Conservation (phyloP, 2,329 filamentous ascomycete genomes). For the Fusarium sp. region DNA sequence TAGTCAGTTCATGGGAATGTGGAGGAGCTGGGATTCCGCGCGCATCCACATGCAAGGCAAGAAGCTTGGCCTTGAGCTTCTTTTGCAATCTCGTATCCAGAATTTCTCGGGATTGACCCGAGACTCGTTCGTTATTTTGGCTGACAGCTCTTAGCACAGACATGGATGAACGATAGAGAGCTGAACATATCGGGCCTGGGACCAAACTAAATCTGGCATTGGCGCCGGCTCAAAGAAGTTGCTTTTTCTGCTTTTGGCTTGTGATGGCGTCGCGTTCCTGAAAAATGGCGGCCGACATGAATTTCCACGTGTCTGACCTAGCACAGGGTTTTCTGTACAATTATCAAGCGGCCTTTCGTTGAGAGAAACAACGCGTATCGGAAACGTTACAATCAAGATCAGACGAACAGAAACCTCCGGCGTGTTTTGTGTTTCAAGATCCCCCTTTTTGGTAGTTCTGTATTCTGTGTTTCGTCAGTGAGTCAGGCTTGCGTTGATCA, state of each 20-base stretch:
- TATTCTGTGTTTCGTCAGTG: constrained; percentile 18
- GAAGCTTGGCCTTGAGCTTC: constrained; percentile 35
- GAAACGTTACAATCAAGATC: constrained; percentile 20
- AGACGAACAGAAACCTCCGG: constrained; percentile 16
- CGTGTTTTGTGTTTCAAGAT: constrained; percentile 43
- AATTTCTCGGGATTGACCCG: neutral
- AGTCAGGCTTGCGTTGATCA: constrained; percentile 7
- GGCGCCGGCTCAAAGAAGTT: neutral
- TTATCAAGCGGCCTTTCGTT: neutral
- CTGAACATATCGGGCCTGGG: neutral
- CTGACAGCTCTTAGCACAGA: neutral
- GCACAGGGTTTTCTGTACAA: neutral
- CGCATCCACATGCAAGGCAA: constrained; percentile 23
- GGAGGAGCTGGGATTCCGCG: constrained; percentile 13
- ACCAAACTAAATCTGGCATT: neutral
- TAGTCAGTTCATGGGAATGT: constrained; percentile 3
- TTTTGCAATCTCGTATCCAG: neutral
- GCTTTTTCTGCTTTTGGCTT: constrained; percentile 7
- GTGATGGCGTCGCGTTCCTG: constrained; percentile 8
- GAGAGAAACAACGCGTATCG: neutral
- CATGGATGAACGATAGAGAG: neutral
- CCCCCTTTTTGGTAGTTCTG: constrained; percentile 13
- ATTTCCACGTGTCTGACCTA: constrained; percentile 31
- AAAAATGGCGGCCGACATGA: constrained; percentile 1
- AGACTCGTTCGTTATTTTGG: neutral